Base-by-base conservation (phyloP, 2,329 filamentous ascomycete genomes). In the Aspergillus ibericus region DNA sequence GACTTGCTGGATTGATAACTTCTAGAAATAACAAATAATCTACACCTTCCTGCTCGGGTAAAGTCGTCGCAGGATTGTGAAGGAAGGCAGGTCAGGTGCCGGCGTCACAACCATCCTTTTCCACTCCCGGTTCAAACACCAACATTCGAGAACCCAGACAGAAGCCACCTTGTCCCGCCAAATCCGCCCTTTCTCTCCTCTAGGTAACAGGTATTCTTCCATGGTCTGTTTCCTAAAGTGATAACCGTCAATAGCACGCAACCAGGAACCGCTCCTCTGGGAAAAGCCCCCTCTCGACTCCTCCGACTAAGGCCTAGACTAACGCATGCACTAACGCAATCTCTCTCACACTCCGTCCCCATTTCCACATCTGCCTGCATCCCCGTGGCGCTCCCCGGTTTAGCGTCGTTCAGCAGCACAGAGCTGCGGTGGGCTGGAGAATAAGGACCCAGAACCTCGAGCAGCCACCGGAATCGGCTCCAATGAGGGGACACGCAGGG, bases 191-290 rank as follows among this genome's bases (percentile, higher is more conserved):
- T 12, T 16, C 27, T 48, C 22, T 5, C 22, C 5, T 25, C 22
- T 25, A 25, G 22, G 22, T 25, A 25, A 25, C 5, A 8, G 13
- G 22, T 8, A n/a, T 29, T 25, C 42, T 16, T 47, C 22, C 25
- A 16, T 16, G 22, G 25, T 29, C 25, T 16, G 29, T 18, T 16
- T 40, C 36, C n/a, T 40, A 29, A 29, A 16, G n/a, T 48, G 44
- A 48, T 48, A 48, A 48, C 44, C 44, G 44, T 29, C 44, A 27
- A 48, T 29, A 48, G 44, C 44, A 51, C 18, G 36, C 47, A 51
- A 49, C 49, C 49, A 44, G 48, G 55, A 58, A 53, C 55, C 49
- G 32, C 42, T 27, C 38, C 44, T 46, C 50, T 48, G 55, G 55
- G 40, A 50, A 51, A 56, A 50, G 32, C 49, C 25, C 47, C 55